These are phyloP conservation scores for Pochonia chlamydosporia DNA, from an alignment of 2,329 filamentous ascomycete species.

Conservation along the genomic window DNA sequence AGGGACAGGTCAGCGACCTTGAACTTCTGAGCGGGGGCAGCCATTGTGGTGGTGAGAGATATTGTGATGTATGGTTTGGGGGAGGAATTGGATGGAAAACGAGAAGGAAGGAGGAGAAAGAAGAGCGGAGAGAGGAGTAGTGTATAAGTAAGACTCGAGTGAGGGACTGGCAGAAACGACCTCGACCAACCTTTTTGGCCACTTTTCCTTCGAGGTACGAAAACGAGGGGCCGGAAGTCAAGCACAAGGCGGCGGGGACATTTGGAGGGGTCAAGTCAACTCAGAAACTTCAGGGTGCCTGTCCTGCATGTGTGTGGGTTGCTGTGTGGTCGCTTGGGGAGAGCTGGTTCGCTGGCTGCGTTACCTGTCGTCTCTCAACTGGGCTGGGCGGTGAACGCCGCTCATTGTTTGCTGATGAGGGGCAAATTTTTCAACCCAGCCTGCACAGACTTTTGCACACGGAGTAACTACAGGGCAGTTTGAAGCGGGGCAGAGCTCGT, in stretches of 20 bases:
- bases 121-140: conserved; percentile 2
- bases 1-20: conserved; percentile 98
- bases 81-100: conserved; percentile 10
- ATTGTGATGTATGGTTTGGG: conserved; percentile 9
- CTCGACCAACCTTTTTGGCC: too few species aligned
- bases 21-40: conserved; percentile 85
- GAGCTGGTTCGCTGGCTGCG: conserved; percentile 3
- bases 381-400: conserved; percentile 7
- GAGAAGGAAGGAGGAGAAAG: conserved; percentile 10
- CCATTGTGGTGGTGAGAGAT: conserved; percentile 39
- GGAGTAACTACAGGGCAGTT: neutral
- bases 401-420: conserved; percentile 2
- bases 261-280: conserved; percentile 4
- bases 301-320: neutral
- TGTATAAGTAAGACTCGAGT: conserved; percentile 10
- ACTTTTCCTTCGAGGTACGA: neutral
- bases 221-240: neutral
- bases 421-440: conserved; percentile 8
- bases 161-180: conserved; percentile 2
- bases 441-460: too few species aligned
- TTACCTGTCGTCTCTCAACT: too few species aligned
- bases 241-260: neutral
- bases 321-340: too few species aligned
- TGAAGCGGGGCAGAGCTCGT: too few species aligned
- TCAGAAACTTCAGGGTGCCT: neutral